Evolutionary conservation across 306 rosid species (phyloP), one percentile per base, ranked within the genome.

Genomic region (Casuarina equisetifolia): DNA sequence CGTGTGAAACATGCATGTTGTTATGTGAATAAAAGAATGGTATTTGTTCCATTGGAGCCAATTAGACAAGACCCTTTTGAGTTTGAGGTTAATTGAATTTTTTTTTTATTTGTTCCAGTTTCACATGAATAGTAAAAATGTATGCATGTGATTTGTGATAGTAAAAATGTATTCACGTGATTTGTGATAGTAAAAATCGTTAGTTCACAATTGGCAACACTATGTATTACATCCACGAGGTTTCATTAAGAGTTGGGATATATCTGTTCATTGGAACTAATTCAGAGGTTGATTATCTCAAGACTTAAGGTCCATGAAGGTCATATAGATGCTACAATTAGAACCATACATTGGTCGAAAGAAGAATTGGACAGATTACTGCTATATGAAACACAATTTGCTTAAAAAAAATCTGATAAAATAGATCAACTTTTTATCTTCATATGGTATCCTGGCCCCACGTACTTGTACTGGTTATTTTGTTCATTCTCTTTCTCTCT

Each of bases 361-460:
- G 64, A 20, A 4, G 25, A 2, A 20, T 2, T 20, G 62, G 19
- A 55, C 5, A 19, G 36, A 55, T 55, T 9, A 25, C 39, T 58
- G 64, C 64, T 25, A 35, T 39, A 13, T 1, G 16, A 58, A 58
- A 20, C 36, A 35, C 64, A 58, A 9, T 32, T 58, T 35, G 35
- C 64, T 20, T 58, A 9, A 19, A 25, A 25, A 20, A 19, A 20
- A 13, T 58, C 6, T 0, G 10, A 6, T 43, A 57, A 11, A 53
- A 36, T 57, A 76, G 25, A 70, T 66, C 0, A 25, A 48, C 11
- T 19, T 44, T 4, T 13, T 20, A 46, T 49, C 49, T 80, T 25
- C 46, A 48, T 15, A 2, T 36, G 76, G 72, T 46, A 73, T 76
- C 44, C 16, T 55, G 73, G 45, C 71, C 42, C 68, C 50, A 54